These are phyloP conservation scores for Elsinoe arachidis DNA, from an alignment of 2,329 filamentous ascomycete genomes.

Conservation along the genomic window DNA sequence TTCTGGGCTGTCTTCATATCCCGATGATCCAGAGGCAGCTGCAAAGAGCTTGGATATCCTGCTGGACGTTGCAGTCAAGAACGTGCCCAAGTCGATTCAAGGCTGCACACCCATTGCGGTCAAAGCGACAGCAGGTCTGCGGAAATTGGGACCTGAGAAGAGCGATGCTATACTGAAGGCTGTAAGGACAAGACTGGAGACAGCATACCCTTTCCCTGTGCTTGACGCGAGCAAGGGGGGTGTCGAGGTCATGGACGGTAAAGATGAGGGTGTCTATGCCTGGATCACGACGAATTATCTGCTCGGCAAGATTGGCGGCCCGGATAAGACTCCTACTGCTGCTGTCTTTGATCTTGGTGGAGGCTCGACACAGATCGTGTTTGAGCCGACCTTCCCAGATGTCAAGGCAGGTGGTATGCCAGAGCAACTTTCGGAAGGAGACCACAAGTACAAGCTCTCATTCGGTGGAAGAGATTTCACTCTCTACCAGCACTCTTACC, in stretches of 20 bases:
- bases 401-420: conserved; percentile 69
- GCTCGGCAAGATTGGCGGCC: conserved; percentile 90
- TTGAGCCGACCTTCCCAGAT: conserved; percentile 84
- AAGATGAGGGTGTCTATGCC: conserved; percentile 93
- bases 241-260: conserved; percentile 94
- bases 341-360: conserved; percentile 94
- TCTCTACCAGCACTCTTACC: conserved; percentile 95
- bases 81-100: conserved; percentile 80
- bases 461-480: conserved; percentile 88
- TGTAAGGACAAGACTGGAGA: conserved; percentile 76
- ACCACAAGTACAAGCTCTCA: conserved; percentile 88
- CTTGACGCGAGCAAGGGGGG: conserved; percentile 77
- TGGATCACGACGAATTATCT: conserved; percentile 99
- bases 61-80: conserved; percentile 74
- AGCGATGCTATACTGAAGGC: conserved; percentile 77
- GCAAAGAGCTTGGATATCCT: conserved; percentile 83
- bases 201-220: conserved; percentile 86
- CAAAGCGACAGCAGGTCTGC: conserved; percentile 90
- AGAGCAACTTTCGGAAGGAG: conserved; percentile 72
- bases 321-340: conserved; percentile 81
- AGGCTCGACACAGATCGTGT: conserved; percentile 96
- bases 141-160: conserved; percentile 72
- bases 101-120: conserved; percentile 92
- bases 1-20: conserved; percentile 75
- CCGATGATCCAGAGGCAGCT: conserved; percentile 74